Base-by-base conservation (phyloP, 176 grass and related monocot genomes). In the Hsuehochloa calcarea region DNA sequence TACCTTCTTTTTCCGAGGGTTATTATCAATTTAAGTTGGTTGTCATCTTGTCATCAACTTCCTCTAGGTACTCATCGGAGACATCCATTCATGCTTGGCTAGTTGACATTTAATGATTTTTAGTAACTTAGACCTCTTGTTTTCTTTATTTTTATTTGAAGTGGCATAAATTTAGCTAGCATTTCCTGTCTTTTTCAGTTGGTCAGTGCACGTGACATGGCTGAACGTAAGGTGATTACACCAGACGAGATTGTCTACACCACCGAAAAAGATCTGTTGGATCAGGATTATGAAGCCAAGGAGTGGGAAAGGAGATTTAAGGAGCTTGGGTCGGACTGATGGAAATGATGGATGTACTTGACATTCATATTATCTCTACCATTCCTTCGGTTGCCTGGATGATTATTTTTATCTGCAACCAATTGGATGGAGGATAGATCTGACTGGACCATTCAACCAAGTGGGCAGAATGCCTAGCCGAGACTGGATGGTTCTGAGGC, bases 261-360 rank as follows among this genome's bases (percentile, higher is more conserved):
- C 41, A 96, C 91, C 3, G 61, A 92, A 55, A 94, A 96, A 66
- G 93, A 96, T 91, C 64, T 94, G 34, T 23, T 84, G n/a, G 93
- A 94, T 69, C 96, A 99, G 80, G 93, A 99, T 86, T 99, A 91
- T 83, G 93, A 99, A 86, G 85, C 68, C 58, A 99, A 68, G 79
- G 96, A 99, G 49, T 99, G 93, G 91, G 84, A 96, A 39, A 83
- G 72, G 69, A 87, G 90, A 84, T 96, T 99, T 74, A 89, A 79
- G 69, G 79, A 92, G 39, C 90, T 99, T 65, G 91, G 92, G 40
- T 86, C 88, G 29, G 91, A 96, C 54, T 94, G 84, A 90, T 85
- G 46, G 80, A n/a, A 40, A 58, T 58, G 35, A 72, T 87, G 40
- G 22, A 60, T 65, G 58, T 78, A 62, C 79, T 79, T 78, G 74